phyloP scores from a whole-genome alignment of 78 protist genomes.

The Guillardia theta region DNA sequence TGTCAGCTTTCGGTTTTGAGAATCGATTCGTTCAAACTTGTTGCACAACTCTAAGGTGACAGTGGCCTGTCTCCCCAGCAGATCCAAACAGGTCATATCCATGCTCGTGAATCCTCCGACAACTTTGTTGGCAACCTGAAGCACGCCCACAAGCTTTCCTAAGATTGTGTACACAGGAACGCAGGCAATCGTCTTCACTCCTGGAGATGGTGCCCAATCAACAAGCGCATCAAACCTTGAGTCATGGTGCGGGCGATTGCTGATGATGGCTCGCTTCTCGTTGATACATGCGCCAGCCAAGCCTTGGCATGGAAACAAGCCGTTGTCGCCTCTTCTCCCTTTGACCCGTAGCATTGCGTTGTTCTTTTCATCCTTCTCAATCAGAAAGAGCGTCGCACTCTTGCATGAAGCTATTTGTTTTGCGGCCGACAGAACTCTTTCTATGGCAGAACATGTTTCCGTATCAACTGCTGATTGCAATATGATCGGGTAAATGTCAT shows the following conservation, averaged over 20 bases:
- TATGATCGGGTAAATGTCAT: background rate
- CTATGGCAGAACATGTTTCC: background rate
- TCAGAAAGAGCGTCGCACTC: background rate
- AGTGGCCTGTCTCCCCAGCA: too few species aligned
- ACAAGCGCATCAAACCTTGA: background rate
- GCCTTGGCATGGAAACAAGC: background rate
- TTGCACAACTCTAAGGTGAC: too few species aligned
- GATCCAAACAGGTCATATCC: too few species aligned
- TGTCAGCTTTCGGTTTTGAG: too few species aligned
- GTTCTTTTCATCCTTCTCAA: background rate
- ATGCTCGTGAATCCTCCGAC: background rate
- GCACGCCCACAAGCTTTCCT: background rate
- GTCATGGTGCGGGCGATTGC: background rate
- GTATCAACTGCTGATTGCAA: background rate
- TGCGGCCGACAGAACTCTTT: background rate
- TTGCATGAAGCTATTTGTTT: background rate
- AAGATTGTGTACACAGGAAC: background rate
- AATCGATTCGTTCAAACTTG: too few species aligned
- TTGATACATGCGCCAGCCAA: background rate
- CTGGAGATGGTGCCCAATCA: background rate
- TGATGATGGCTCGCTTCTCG: background rate
- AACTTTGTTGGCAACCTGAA: background rate
- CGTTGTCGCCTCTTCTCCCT: background rate
- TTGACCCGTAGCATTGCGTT: background rate
- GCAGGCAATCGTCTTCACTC: background rate